Evolutionary conservation across 768 basidiomycete species (phyloP).

Genomic region (Jaapia argillacea): DNA sequence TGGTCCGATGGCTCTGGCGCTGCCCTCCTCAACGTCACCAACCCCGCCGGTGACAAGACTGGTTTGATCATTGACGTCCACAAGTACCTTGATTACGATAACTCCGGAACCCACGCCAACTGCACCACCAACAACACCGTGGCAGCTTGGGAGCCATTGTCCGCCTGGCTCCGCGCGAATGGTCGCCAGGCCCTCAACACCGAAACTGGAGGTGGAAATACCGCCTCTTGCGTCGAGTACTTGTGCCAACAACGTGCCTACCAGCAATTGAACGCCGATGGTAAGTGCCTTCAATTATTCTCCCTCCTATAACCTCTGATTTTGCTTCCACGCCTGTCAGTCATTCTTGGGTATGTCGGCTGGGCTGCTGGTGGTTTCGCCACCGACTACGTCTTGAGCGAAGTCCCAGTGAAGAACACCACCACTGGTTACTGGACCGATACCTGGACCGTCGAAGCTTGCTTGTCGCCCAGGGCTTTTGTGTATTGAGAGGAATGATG

Average conservation of each 20-base stretch:
- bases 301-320: background rate
- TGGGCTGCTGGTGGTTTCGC: conserved; percentile 54
- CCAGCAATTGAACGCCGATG: conserved; percentile 38
- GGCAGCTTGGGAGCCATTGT: conserved; percentile 30
- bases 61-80: conserved; percentile 35
- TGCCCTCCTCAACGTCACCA: conserved; percentile 28
- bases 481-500: too few relatives aligned
- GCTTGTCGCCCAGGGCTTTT: conserved; percentile 17
- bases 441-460: conserved; percentile 27
- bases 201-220: conserved; percentile 36
- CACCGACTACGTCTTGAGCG: conserved; percentile 22
- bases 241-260: conserved; percentile 32
- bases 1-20: conserved; percentile 27
- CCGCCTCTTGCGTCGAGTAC: conserved; percentile 23
- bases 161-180: conserved; percentile 30
- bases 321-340: conserved; percentile 13
- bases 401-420: conserved; percentile 20
- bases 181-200: conserved; percentile 32
- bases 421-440: conserved; percentile 32
- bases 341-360: conserved; percentile 43
- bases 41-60: conserved; percentile 26
- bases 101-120: conserved; percentile 30
- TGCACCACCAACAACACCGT: conserved; percentile 39
- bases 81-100: conserved; percentile 35
- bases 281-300: conserved; percentile 15